Base-by-base conservation (phyloP, 345 rosid genomes). In the Rubroshorea leprosula region DNA sequence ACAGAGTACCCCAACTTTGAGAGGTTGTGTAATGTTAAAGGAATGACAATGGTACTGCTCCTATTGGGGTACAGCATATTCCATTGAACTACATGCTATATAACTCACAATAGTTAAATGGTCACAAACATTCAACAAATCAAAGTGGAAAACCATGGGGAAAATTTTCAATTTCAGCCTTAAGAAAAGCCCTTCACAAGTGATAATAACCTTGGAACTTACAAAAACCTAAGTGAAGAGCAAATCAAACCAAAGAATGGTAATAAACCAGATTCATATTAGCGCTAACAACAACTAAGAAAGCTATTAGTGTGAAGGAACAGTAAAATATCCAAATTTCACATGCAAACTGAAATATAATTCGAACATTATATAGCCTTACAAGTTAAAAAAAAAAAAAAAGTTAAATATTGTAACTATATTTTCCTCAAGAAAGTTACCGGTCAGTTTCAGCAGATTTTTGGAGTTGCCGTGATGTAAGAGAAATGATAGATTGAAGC, bases 401-500 rank as follows among this genome's bases (percentile, higher is more conserved):
- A 25, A 45, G 17, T 10, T 18, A 57, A 45, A 45, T 9, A 39
- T 2, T 15, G 27, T 14, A 35, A 57, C 12, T 24, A 5, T 11
- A 57, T n/a, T n/a, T n/a, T n/a, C 9, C 11, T n/a, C 0, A 44
- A 49, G 29, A 38, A 54, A 54, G 22, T 10, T 51, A 58, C 66
- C 54, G 38, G 26, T 0, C 26, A 5, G 21, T 19, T 35, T 66
- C 60, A 55, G 60, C 23, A 23, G 70, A 38, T 55, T 55, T 68
- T 4, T 51, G 63, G 18, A 73, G 70, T 41, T 64, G 67, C 64
- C 55, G 72, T 38, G 73, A 73, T 18, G 67, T 61, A 19, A 68
- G 77, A 55, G 70, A 68, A 22, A 73, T 73, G 25, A 73, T 70
- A 47, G 77, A 73, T 52, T 76, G 86, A 63, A 83, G 93, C 75